A percentile compares a stretch with the other conserved stretches of the same genome.
These are phyloP conservation scores for Nakaseomyces glabratus DNA, from an alignment of 1,139 yeast species.

Conservation along the genomic window DNA sequence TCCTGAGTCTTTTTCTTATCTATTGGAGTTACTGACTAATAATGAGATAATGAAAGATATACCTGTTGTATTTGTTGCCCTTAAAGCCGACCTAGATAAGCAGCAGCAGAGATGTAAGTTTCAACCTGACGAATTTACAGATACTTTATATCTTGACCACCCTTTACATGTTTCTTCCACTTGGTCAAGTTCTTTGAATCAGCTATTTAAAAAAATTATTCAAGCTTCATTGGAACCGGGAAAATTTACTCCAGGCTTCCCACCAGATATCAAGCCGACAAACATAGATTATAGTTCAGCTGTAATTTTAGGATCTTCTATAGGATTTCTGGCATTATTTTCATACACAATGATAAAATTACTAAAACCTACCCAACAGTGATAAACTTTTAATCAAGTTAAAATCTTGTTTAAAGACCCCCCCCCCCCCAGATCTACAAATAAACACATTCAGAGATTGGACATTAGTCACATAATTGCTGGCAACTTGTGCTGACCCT, in stretches of 20 bases:
- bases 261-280: constrained; percentile 52
- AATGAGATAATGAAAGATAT: constrained; percentile 55
- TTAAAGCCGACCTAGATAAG: constrained; percentile 89
- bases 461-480: no score
- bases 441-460: no score
- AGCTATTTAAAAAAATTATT: constrained; percentile 75
- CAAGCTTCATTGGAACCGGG: constrained; percentile 81
- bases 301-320: constrained; percentile 58
- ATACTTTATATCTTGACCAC: constrained; percentile 46
- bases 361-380: constrained; percentile 12
- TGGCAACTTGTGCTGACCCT: no score
- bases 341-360: constrained; percentile 21
- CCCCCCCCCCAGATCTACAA: no score
- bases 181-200: constrained; percentile 82
- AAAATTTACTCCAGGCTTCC: constrained; percentile 71
- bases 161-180: constrained; percentile 81
- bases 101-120: constrained; percentile 82
- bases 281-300: constrained; percentile 36
- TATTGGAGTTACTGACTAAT: constrained; percentile 55
- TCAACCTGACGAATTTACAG: constrained; percentile 83
- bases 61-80: constrained; percentile 82
- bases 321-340: constrained; percentile 38
- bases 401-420: no score
- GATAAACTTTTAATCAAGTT: no score
- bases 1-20: constrained; percentile 83